phyloP scores from a whole-genome alignment of 306 rosid species.

The Rosa chinensis region DNA sequence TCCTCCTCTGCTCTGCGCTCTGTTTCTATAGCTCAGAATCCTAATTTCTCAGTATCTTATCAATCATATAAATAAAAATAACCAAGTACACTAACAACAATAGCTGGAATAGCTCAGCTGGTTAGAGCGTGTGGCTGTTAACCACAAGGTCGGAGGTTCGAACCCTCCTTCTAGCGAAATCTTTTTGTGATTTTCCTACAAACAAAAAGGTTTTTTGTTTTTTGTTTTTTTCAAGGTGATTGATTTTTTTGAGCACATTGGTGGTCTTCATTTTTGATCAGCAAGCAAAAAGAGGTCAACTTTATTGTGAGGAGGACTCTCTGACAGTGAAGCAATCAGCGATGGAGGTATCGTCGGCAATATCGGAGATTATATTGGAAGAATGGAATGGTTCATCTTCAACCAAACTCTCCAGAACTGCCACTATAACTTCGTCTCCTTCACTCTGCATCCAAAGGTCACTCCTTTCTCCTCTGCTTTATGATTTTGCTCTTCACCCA shows the following conservation, averaged over 20 bases:
- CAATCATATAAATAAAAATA: background rate
- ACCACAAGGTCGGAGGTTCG: conserved; percentile 65
- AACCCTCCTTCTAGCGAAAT: conserved; percentile 47
- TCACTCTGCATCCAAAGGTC: conserved; percentile 63
- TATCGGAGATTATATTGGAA: conserved; percentile 48
- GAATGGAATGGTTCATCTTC: conserved; percentile 89
- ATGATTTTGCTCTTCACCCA: background rate
- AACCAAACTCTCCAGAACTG: conserved; percentile 75
- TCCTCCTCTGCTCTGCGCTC: conserved; percentile 15
- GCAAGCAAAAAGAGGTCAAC: background rate
- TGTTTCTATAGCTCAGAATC: background rate
- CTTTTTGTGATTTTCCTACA: too few species aligned
- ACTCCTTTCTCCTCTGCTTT: background rate
- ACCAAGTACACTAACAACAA: fast-evolving
- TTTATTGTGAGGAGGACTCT: background rate
- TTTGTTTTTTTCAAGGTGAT: too few species aligned
- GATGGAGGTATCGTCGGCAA: conserved; percentile 43
- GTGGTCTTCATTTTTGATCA: background rate
- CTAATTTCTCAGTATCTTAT: background rate
- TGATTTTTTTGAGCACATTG: background rate
- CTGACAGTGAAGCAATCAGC: conserved; percentile 8
- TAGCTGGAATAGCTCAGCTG: conserved; percentile 57
- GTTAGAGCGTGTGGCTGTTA: conserved; percentile 64
- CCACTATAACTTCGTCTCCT: conserved; percentile 67
- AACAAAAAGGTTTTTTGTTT: too few species aligned